phyloP scores from a whole-genome alignment of 2,329 filamentous ascomycete genomes.

The Tolypocladium amazonense region DNA sequence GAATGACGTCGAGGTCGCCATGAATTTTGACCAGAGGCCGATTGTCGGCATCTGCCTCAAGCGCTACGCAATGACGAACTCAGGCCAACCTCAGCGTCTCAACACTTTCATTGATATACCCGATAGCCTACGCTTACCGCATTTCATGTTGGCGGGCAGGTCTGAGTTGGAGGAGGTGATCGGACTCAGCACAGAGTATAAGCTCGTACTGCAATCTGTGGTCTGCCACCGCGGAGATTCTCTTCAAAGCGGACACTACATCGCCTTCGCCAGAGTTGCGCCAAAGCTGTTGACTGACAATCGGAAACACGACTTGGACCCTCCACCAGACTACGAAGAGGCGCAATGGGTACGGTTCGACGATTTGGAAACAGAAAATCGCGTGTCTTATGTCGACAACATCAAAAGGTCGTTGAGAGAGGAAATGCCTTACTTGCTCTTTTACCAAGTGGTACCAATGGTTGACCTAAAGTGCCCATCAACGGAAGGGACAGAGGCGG shows the following conservation, averaged over 20 bases:
- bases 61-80: constrained; percentile 62
- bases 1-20: constrained; percentile 72
- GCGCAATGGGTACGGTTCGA: constrained; percentile 88
- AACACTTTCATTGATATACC: constrained; percentile 89
- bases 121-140: constrained; percentile 65
- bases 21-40: constrained; percentile 75
- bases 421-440: constrained; percentile 91
- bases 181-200: constrained; percentile 79
- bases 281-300: constrained; percentile 50
- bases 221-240: constrained; percentile 86
- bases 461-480: constrained; percentile 51
- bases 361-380: constrained; percentile 58
- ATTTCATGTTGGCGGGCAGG: constrained; percentile 75
- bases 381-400: constrained; percentile 70
- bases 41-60: constrained; percentile 91
- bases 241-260: constrained; percentile 82
- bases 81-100: constrained; percentile 59
- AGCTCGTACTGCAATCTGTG: constrained; percentile 80
- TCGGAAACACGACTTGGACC: constrained; percentile 40
- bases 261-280: constrained; percentile 73
- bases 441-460: constrained; percentile 89
- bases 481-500: constrained; percentile 32
- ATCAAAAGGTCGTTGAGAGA: constrained; percentile 63
- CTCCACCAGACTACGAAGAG: constrained; percentile 56
- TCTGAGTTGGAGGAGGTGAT: constrained; percentile 49